Evolutionary conservation across 192 early-diverging fungal species (phyloP).

Genomic region (Rhizophagus sp.): DNA sequence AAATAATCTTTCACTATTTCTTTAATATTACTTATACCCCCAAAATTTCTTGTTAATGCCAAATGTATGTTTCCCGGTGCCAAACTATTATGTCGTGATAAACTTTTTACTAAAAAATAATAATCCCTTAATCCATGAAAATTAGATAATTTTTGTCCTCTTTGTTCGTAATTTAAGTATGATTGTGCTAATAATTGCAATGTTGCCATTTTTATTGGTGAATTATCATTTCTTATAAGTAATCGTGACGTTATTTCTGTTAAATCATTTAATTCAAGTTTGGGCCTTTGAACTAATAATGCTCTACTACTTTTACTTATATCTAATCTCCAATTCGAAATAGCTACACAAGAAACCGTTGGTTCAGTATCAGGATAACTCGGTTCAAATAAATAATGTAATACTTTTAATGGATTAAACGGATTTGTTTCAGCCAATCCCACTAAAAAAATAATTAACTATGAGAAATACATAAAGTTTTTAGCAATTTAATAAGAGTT

Average conservation of each 20-base stretch:
- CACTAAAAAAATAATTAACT: neutral
- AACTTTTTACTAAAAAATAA: slow-evolving; percentile 19
- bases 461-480: no score
- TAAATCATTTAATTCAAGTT: slow-evolving; percentile 20
- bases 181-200: neutral
- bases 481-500: no score
- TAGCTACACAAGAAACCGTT: slow-evolving; percentile 12
- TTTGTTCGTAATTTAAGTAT: slow-evolving; percentile 14
- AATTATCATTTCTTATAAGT: neutral
- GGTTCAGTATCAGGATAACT: slow-evolving; percentile 18
- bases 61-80: neutral
- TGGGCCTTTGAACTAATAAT: slow-evolving; percentile 20
- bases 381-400: slow-evolving; percentile 28
- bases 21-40: neutral
- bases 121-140: slow-evolving; percentile 31
- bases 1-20: neutral
- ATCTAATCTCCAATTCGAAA: slow-evolving; percentile 32
- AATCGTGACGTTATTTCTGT: neutral
- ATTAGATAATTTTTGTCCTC: neutral
- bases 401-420: slow-evolving; percentile 28
- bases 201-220: neutral
- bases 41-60: slow-evolving; percentile 19
- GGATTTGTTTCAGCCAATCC: slow-evolving; percentile 31
- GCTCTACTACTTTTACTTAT: slow-evolving; percentile 30
- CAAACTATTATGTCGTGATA: neutral